These are phyloP conservation scores for Pythium phragmitis DNA, from an alignment of 352 stramenopile species.

Conservation along the genomic window DNA sequence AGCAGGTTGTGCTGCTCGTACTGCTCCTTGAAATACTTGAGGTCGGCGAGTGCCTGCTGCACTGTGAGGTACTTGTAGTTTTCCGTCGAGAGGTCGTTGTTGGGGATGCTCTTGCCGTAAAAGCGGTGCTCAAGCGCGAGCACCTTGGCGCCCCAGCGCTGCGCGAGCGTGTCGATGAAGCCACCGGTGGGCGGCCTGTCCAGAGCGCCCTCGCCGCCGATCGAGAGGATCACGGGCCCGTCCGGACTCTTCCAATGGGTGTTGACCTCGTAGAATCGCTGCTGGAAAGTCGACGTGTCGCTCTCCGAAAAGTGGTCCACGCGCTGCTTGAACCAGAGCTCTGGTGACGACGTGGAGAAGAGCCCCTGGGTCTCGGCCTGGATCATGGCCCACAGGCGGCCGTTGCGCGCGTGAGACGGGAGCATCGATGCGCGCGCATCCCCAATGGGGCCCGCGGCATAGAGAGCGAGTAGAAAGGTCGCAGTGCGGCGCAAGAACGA, in stretches of 20 bases:
- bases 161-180: slow-evolving; percentile 69
- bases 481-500: slow-evolving; percentile 8
- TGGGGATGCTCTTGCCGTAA: slow-evolving; percentile 85
- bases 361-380: slow-evolving; percentile 49
- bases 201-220: slow-evolving; percentile 77
- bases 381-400: slow-evolving; percentile 51
- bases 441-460: neutral
- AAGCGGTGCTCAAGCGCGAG: slow-evolving; percentile 87
- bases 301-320: slow-evolving; percentile 55
- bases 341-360: slow-evolving; percentile 34
- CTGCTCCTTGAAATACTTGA: slow-evolving; percentile 81
- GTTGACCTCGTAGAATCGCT: slow-evolving; percentile 78
- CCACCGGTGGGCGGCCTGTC: slow-evolving; percentile 48
- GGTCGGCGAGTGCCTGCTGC: slow-evolving; percentile 82
- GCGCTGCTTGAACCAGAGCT: slow-evolving; percentile 70
- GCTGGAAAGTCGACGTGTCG: slow-evolving; percentile 47
- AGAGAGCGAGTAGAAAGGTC: slow-evolving; percentile 11
- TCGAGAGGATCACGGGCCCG: slow-evolving; percentile 80
- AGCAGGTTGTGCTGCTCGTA: slow-evolving; percentile 41
- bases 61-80: slow-evolving; percentile 82
- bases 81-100: slow-evolving; percentile 60
- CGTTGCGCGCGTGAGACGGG: slow-evolving; percentile 42
- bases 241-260: slow-evolving; percentile 51
- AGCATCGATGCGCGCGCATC: slow-evolving; percentile 11
- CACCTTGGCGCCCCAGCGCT: slow-evolving; percentile 81